phyloP scores from a whole-genome alignment of 257 asterid species.

The Solanum tacnaense region DNA sequence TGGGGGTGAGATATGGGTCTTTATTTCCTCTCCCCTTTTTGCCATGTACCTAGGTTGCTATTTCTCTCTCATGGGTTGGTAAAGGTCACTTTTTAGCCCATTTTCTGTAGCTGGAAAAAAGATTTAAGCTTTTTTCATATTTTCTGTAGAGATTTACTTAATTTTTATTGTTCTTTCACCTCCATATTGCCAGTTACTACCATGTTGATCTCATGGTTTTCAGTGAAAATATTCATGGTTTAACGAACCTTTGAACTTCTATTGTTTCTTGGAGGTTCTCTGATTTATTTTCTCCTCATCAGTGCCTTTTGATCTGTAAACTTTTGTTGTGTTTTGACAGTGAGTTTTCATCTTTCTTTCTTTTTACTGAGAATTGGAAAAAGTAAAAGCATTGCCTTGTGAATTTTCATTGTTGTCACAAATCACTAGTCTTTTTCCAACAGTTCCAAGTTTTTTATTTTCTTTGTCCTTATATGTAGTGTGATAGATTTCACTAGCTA shows the following conservation, averaged over 20 bases:
- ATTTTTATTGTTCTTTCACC: background rate
- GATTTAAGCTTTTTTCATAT: background rate
- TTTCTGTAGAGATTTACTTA: background rate
- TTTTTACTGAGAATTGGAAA: conserved; percentile 3
- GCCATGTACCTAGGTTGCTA: background rate
- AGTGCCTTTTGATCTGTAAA: background rate
- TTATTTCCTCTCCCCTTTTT: conserved; percentile 1
- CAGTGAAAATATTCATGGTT: background rate
- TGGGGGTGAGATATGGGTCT: background rate
- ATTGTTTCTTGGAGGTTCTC: background rate
- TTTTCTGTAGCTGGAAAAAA: background rate
- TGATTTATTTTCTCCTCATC: background rate
- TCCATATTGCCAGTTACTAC: background rate
- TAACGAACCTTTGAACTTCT: background rate
- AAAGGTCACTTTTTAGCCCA: conserved; percentile 15
- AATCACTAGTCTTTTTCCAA: conserved; percentile 28
- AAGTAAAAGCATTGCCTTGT: background rate
- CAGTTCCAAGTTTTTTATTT: conserved; percentile 10
- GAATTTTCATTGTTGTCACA: conserved; percentile 15
- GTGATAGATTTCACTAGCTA: conserved; percentile 30
- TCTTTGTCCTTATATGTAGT: conserved; percentile 21
- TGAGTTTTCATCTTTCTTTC: background rate
- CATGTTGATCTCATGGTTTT: background rate
- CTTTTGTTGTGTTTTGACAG: background rate
- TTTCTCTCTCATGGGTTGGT: conserved; percentile 9